A percentile compares a stretch with the other conserved stretches of the same genome.
Evolutionary conservation across 2,329 filamentous ascomycete species (phyloP).

Genomic region (Ascomycota sp.): DNA sequence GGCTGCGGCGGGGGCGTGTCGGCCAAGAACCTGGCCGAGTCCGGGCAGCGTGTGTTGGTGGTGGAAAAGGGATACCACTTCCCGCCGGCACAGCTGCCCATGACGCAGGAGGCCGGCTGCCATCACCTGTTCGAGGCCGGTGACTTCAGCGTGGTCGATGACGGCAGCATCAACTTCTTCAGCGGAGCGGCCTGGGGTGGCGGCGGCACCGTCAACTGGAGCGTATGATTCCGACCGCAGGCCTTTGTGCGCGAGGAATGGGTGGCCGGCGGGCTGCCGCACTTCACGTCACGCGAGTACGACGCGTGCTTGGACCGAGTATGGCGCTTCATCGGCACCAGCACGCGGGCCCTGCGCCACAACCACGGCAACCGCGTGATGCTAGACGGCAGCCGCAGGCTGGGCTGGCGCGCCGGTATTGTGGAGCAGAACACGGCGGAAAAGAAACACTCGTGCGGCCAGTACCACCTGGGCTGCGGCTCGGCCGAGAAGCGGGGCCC

Average conservation of each 20-base stretch:
- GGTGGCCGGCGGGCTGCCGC: conserved; percentile 47
- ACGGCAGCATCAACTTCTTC: conserved; percentile 37
- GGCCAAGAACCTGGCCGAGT: conserved; percentile 63
- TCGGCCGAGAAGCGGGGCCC: conserved; percentile 63
- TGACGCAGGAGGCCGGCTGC: conserved; percentile 40
- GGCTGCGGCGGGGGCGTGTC: conserved; percentile 70
- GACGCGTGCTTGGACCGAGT: conserved; percentile 66
- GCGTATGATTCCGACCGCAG: conserved; percentile 43
- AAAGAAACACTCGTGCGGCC: conserved; percentile 52
- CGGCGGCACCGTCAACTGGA: conserved; percentile 81
- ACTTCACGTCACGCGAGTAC: conserved; percentile 55
- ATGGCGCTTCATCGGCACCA: conserved; percentile 59
- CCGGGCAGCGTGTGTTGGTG: conserved; percentile 55
- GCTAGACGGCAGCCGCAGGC: conserved; percentile 52
- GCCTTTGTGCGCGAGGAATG: conserved; percentile 64
- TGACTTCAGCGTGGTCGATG: conserved; percentile 34
- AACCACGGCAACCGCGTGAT: conserved; percentile 52
- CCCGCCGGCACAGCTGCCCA: conserved; percentile 50
- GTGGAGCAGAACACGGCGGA: conserved; percentile 68
- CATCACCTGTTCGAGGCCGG: conserved; percentile 50
- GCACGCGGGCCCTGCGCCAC: conserved; percentile 43
- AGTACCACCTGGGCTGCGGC: conserved; percentile 39
- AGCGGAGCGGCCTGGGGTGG: conserved; percentile 65
- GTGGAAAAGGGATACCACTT: conserved; percentile 71
- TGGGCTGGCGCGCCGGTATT: conserved; percentile 48